These are phyloP conservation scores for Parasarocladium wereldwijsianum DNA, from an alignment of 2,329 filamentous ascomycete species.

Conservation along the genomic window DNA sequence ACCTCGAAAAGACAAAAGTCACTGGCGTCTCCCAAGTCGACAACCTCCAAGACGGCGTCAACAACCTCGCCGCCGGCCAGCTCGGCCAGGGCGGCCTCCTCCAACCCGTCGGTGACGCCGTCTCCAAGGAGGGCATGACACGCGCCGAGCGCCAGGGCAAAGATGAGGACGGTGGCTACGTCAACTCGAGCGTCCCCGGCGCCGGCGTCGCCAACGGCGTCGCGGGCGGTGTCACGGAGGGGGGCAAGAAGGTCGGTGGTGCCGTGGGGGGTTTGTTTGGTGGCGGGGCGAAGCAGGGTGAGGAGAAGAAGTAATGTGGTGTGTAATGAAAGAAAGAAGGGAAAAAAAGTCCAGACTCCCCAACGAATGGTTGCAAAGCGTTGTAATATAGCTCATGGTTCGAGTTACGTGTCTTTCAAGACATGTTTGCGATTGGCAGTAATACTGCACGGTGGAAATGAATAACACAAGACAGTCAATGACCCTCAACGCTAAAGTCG, in stretches of 20 bases:
- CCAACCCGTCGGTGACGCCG: constrained; percentile 46
- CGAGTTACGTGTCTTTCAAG: too few species aligned
- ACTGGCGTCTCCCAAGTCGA: constrained; percentile 54
- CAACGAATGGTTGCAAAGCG: too few species aligned
- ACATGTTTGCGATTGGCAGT: too few species aligned
- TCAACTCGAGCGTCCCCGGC: constrained; percentile 16
- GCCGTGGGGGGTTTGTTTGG: constrained; percentile 18
- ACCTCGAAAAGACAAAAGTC: constrained; percentile 54
- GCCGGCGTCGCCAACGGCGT: constrained; percentile 13
- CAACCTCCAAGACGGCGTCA: constrained; percentile 51
- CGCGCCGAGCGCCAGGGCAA: constrained; percentile 49
- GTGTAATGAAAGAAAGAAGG: constrained; percentile 2
- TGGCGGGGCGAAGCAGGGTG: constrained; percentile 15
- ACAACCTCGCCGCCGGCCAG: constrained; percentile 47
- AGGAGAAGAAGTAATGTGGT: too few species aligned
- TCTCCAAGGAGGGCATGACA: constrained; percentile 52
- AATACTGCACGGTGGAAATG: too few species aligned
- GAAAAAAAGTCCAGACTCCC: constrained; percentile 7
- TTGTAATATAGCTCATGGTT: too few species aligned
- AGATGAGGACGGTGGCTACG: constrained; percentile 40
- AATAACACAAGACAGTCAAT: too few species aligned
- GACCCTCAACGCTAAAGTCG: too few species aligned
- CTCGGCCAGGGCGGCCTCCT: constrained; percentile 53
- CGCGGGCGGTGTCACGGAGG: constrained; percentile 14
- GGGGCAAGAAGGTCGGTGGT: constrained; percentile 16